phyloP scores from a whole-genome alignment of 306 rosid genomes.

The Vigna radiata region DNA sequence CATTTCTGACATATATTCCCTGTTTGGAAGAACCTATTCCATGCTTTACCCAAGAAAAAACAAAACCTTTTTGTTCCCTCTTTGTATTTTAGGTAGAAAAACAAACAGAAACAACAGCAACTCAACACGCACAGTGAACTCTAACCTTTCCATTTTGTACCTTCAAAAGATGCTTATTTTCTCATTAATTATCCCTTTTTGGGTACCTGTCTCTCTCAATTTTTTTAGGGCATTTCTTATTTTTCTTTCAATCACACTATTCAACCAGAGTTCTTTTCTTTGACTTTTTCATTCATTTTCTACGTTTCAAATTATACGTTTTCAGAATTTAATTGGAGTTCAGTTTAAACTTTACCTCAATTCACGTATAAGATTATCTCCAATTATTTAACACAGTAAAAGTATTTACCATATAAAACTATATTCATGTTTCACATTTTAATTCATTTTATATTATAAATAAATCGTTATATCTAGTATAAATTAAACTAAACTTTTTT shows the following conservation, averaged over 20 bases:
- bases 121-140: slow-evolving; percentile 33
- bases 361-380: background rate
- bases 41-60: background rate
- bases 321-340: background rate
- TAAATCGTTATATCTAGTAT: background rate
- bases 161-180: slow-evolving; percentile 38
- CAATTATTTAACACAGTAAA: background rate
- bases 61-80: slow-evolving; percentile 15
- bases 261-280: slow-evolving; percentile 25
- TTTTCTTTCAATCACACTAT: slow-evolving; percentile 47
- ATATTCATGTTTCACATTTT: background rate
- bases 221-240: background rate
- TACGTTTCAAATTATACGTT: background rate
- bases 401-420: no score
- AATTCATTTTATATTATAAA: no score
- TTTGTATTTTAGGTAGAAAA: background rate
- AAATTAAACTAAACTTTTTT: no score
- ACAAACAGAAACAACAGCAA: slow-evolving; percentile 27
- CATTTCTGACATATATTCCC: slow-evolving; percentile 24
- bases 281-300: background rate
- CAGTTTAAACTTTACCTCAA: background rate
- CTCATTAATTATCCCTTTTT: background rate
- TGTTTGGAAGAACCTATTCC: slow-evolving; percentile 34
- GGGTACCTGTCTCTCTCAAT: background rate
- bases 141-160: slow-evolving; percentile 54